Evolutionary conservation across 2,329 filamentous ascomycete species (phyloP).

Genomic region (Pseudopyricularia cyperi): DNA sequence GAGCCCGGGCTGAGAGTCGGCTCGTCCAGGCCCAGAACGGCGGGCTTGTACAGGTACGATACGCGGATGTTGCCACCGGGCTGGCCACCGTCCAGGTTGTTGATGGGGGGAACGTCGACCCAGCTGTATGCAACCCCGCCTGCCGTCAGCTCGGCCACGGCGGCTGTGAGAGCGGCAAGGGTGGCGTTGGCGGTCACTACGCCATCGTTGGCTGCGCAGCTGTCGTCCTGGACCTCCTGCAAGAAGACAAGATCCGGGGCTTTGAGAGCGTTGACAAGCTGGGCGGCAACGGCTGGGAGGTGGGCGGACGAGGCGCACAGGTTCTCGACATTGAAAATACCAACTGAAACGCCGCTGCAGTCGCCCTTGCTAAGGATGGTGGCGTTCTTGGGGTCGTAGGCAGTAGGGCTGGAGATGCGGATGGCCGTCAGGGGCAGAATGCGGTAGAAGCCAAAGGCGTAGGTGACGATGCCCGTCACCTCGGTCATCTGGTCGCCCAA

Average conservation of each 20-base stretch:
- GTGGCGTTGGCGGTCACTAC: conserved; percentile 43
- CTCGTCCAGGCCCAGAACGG: conserved; percentile 44
- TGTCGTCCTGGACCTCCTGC: conserved; percentile 59
- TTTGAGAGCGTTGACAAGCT: conserved; percentile 51
- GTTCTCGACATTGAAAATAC: conserved; percentile 60
- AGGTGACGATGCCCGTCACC: conserved; percentile 54
- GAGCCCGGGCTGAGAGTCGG: conserved; percentile 35
- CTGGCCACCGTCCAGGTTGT: conserved; percentile 51
- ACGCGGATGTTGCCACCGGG: conserved; percentile 60
- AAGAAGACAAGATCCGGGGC: conserved; percentile 54
- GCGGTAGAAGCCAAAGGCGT: conserved; percentile 56
- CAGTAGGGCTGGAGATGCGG: conserved; percentile 28
- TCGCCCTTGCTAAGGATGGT: conserved; percentile 38
- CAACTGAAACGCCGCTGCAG: conserved; percentile 50
- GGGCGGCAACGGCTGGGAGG: conserved; percentile 43
- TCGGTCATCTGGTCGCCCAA: conserved; percentile 52
- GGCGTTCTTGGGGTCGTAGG: conserved; percentile 33
- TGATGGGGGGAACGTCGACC: conserved; percentile 42
- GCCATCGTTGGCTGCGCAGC: conserved; percentile 46
- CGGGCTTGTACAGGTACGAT: conserved; percentile 56
- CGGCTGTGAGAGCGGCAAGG: conserved; percentile 38
- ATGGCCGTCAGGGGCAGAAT: conserved; percentile 51
- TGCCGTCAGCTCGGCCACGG: conserved; percentile 34
- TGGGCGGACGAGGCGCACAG: conserved; percentile 41
- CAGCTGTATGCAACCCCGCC: conserved; percentile 38